Conservation (phyloP, 2,329 filamentous ascomycete genomes). For the Juglanconis oblonga region DNA sequence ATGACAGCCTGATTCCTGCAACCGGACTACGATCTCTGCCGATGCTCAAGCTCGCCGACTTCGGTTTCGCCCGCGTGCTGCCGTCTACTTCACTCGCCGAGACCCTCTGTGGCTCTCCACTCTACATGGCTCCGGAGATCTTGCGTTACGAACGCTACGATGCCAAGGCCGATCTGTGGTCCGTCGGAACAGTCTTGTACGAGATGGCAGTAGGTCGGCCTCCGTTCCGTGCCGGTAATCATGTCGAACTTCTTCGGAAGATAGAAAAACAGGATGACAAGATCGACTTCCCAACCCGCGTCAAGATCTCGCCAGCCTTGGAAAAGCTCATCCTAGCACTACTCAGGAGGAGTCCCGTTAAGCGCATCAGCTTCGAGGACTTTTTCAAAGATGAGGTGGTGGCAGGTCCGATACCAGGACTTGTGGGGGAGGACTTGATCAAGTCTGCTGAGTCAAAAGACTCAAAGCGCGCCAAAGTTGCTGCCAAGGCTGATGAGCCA, state of each 20-base stretch:
- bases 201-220: conserved; percentile 92
- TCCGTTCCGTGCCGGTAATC: conserved; percentile 88
- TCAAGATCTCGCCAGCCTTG: conserved; percentile 68
- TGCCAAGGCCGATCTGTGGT: conserved; percentile 96
- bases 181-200: conserved; percentile 89
- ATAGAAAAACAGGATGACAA: conserved; percentile 86
- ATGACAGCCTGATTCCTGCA: conserved; percentile 75
- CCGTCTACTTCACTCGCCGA: conserved; percentile 90
- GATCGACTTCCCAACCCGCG: conserved; percentile 77
- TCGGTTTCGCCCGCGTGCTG: conserved; percentile 93
- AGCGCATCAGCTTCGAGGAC: conserved; percentile 79
- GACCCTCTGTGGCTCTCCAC: conserved; percentile 90
- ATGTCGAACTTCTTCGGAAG: conserved; percentile 87
- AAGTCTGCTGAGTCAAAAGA: conserved; percentile 30
- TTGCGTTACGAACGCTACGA: conserved; percentile 96
- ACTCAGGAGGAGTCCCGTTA: conserved; percentile 80
- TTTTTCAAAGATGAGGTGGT: conserved; percentile 79
- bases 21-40: conserved; percentile 81
- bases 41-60: conserved; percentile 97
- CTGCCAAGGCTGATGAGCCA: conserved; percentile 31
- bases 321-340: conserved; percentile 77
- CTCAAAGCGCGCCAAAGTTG: conserved; percentile 32
- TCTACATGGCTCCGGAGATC: conserved; percentile 99
- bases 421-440: conserved; percentile 73
- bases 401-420: conserved; percentile 70